Conservation (phyloP, 805 yeast species). For the Candida ipomoeae region DNA sequence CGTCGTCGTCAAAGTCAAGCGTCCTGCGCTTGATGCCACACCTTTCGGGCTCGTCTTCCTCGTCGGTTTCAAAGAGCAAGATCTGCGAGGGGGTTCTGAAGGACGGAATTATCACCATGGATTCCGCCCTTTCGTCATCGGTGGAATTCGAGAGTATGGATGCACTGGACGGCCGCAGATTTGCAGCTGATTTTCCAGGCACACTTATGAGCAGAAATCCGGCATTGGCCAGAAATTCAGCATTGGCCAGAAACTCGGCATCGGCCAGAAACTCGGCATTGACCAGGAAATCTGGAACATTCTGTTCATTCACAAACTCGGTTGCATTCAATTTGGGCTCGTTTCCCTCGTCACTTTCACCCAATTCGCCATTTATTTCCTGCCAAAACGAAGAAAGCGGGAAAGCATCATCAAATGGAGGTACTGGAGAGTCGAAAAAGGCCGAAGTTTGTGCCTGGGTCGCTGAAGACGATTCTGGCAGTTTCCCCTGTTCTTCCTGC, state of each 20-base stretch:
- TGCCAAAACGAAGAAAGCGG: not conserved
- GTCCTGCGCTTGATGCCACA: not conserved
- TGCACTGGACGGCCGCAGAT: conserved; percentile 17
- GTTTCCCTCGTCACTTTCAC: not conserved
- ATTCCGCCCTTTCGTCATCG: conserved; percentile 22
- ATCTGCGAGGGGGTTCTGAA: conserved; percentile 20
- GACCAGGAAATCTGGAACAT: no score
- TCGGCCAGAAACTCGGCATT: no score
- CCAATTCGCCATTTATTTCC: not conserved
- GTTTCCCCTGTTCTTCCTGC: not conserved
- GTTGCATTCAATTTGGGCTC: no score
- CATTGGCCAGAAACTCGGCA: no score
- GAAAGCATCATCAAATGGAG: not conserved
- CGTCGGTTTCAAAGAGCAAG: conserved; percentile 41
- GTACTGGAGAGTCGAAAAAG: not conserved
- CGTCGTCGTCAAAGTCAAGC: conserved; percentile 7
- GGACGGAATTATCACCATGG: conserved; percentile 22
- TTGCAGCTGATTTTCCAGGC: not conserved
- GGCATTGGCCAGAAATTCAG: not conserved
- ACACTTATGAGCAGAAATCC: not conserved
- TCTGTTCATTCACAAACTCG: no score
- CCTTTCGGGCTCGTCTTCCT: conserved; percentile 24
- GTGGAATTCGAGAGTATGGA: conserved; percentile 26
- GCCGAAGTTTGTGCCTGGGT: not conserved
- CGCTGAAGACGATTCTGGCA: not conserved